Conservation (phyloP, 495 filamentous ascomycete genomes). For the Xylaria scruposa region DNA sequence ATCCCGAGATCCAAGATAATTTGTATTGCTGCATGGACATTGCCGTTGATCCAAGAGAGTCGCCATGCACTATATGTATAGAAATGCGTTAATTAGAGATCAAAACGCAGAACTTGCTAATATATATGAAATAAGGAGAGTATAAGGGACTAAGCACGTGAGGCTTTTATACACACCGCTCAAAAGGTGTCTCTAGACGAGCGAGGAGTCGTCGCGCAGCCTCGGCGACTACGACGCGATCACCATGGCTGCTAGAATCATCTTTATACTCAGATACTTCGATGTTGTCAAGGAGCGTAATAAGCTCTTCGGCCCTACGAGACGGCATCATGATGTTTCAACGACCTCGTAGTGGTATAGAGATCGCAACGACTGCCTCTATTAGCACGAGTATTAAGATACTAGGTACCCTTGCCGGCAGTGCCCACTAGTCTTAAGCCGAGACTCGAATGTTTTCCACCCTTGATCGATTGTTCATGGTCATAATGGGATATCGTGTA, state of each 20-base stretch:
- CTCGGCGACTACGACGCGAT: slow-evolving; percentile 3
- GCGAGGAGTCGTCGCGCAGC: slow-evolving; percentile 23
- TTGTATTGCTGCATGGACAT: slow-evolving; percentile 7
- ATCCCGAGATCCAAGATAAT: slow-evolving; percentile 26
- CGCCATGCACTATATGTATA: background rate
- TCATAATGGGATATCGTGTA: background rate
- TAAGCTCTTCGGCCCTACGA: background rate
- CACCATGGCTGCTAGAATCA: slow-evolving; percentile 2
- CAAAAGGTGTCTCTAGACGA: slow-evolving; percentile 25
- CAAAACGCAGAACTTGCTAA: no score
- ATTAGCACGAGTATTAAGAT: background rate
- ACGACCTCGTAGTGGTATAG: background rate
- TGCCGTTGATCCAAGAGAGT: slow-evolving; percentile 18
- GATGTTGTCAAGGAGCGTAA: slow-evolving; percentile 12
- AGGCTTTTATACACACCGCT: slow-evolving; percentile 1
- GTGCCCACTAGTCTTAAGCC: background rate
- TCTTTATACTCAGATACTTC: background rate
- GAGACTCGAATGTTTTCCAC: slow-evolving; percentile 1
- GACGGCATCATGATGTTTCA: slow-evolving; percentile 6
- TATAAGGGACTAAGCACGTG: no score
- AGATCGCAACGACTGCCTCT: background rate
- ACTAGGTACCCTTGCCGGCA: background rate
- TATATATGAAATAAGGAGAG: no score
- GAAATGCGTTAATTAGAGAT: no score
- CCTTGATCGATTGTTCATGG: background rate